Evolutionary conservation across 768 basidiomycete species (phyloP).

Genomic region (Trametes cubensis): DNA sequence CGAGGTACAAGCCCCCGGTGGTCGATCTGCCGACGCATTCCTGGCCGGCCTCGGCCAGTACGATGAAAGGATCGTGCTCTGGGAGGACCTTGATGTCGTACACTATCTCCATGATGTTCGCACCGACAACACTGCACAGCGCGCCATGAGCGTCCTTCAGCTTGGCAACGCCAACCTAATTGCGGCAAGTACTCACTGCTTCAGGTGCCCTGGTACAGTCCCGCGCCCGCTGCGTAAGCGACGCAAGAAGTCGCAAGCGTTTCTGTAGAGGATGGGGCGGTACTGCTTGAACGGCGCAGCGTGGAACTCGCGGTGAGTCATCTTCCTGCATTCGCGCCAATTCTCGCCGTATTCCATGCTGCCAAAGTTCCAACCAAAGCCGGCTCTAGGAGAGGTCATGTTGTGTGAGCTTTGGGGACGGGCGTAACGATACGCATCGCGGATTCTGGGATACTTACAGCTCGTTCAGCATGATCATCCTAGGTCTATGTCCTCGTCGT

Average conservation of each 20-base stretch:
- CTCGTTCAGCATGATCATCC: slow-evolving; percentile 22
- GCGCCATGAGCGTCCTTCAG: neutral
- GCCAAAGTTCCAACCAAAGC: slow-evolving; percentile 20
- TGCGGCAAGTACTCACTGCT: slow-evolving; percentile 13
- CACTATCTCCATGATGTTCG: slow-evolving; percentile 28
- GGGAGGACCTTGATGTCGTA: slow-evolving; percentile 30
- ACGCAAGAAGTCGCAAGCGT: slow-evolving; percentile 7
- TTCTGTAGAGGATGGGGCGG: slow-evolving; percentile 8
- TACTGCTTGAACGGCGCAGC: slow-evolving; percentile 10
- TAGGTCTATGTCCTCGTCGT: neutral
- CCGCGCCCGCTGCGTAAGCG: slow-evolving; percentile 1
- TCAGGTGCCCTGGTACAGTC: neutral
- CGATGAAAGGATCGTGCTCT: slow-evolving; percentile 27
- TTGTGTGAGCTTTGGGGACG: neutral
- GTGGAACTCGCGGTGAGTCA: slow-evolving; percentile 18
- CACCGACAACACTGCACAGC: slow-evolving; percentile 26
- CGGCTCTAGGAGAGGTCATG: neutral
- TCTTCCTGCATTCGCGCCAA: slow-evolving; percentile 19
- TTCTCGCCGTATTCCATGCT: slow-evolving; percentile 16
- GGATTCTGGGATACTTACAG: slow-evolving; percentile 3
- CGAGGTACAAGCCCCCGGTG: slow-evolving; percentile 17
- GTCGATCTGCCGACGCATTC: slow-evolving; percentile 6
- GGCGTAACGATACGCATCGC: neutral
- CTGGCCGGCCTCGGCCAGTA: slow-evolving; percentile 24
- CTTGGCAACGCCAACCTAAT: no score